Conservation (phyloP, 2,329 filamentous ascomycete genomes). For the Dactylonectria macrodidyma region DNA sequence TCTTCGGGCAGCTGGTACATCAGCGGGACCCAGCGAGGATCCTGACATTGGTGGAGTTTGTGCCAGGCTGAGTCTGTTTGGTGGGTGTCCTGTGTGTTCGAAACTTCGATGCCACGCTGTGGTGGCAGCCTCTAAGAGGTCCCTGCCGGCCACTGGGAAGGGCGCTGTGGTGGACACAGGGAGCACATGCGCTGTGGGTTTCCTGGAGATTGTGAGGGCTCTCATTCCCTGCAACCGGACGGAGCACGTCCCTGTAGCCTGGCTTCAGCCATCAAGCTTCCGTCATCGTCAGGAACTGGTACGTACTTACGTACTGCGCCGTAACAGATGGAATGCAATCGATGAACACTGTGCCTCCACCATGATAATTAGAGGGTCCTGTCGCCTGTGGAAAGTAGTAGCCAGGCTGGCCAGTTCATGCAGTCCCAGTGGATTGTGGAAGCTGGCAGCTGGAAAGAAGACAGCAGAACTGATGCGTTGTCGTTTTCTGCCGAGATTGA, state of each 20-base stretch:
- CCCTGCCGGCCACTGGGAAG: neutral
- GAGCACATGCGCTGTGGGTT: neutral
- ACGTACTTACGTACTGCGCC: neutral
- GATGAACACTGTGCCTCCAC: slow-evolving; percentile 9
- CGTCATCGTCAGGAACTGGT: neutral
- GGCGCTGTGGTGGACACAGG: neutral
- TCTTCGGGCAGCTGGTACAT: slow-evolving; percentile 22
- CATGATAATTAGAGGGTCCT: slow-evolving; percentile 6
- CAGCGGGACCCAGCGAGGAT: slow-evolving; percentile 23
- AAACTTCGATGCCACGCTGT: slow-evolving; percentile 5
- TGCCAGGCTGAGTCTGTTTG: slow-evolving; percentile 12
- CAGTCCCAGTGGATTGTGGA: slow-evolving; percentile 12
- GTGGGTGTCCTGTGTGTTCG: neutral
- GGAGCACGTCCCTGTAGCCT: slow-evolving; percentile 7
- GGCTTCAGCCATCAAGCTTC: neutral
- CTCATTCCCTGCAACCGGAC: neutral
- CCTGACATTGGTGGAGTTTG: slow-evolving; percentile 3
- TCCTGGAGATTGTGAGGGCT: neutral
- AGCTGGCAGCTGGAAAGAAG: slow-evolving; percentile 5
- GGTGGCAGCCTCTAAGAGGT: slow-evolving; percentile 25
- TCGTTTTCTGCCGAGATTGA: neutral
- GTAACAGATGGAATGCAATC: slow-evolving; percentile 22
- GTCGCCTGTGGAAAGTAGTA: neutral
- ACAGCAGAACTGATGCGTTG: slow-evolving; percentile 12
- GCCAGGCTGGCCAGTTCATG: slow-evolving; percentile 33